These are phyloP conservation scores for Voacanga thouarsii DNA, from an alignment of 257 asterid genomes.

Conservation along the genomic window DNA sequence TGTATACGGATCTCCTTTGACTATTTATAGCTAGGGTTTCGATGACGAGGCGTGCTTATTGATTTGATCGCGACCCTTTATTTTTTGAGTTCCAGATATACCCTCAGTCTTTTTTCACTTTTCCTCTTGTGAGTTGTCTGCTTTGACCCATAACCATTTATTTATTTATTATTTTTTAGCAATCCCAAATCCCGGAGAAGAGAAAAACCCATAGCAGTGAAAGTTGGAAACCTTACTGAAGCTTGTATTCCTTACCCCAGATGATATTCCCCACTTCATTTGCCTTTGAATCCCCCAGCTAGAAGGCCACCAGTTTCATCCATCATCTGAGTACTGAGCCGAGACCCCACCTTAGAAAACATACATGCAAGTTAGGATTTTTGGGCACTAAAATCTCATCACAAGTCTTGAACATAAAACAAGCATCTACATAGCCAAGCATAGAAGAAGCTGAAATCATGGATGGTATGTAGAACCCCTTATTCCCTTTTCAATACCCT, in stretches of 20 bases:
- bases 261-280: too few species aligned
- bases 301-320: neutral
- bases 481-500: too few species aligned
- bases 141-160: too few species aligned
- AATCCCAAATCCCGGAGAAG: too few species aligned
- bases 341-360: too few species aligned
- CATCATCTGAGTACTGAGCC: neutral
- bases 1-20: neutral
- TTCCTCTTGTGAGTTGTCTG: neutral
- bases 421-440: neutral
- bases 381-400: too few species aligned
- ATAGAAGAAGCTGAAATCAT: slow-evolving; percentile 8
- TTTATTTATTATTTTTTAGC: too few species aligned
- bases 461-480: slow-evolving; percentile 19
- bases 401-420: too few species aligned
- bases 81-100: neutral
- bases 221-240: too few species aligned
- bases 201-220: too few species aligned
- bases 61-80: neutral
- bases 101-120: neutral
- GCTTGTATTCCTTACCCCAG: too few species aligned
- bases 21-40: slow-evolving; percentile 19
- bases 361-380: too few species aligned
- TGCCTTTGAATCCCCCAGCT: neutral
- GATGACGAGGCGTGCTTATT: neutral